Conservation (phyloP, 2,329 filamentous ascomycete species). For the Beauveria sp. region DNA sequence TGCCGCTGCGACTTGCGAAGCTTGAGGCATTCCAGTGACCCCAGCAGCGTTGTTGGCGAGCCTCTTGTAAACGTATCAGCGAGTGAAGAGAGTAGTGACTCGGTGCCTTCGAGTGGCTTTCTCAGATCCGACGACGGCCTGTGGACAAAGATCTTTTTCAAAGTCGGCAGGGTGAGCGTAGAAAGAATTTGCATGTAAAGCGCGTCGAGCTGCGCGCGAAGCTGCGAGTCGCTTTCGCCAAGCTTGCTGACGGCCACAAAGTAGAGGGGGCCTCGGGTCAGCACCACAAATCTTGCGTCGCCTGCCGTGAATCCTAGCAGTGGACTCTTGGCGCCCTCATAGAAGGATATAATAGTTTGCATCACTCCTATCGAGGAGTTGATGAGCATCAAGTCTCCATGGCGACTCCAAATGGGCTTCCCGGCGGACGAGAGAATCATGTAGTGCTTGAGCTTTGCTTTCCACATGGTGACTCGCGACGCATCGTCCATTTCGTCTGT, state of each 20-base stretch:
- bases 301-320: slow-evolving; percentile 84
- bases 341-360: slow-evolving; percentile 97
- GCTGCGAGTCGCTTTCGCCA: slow-evolving; percentile 83
- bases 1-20: slow-evolving; percentile 81
- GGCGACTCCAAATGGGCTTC: slow-evolving; percentile 94
- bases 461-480: slow-evolving; percentile 66
- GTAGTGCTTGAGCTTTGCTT: slow-evolving; percentile 92
- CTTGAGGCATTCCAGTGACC: slow-evolving; percentile 87
- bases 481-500: slow-evolving; percentile 41
- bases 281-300: slow-evolving; percentile 74
- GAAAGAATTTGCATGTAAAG: slow-evolving; percentile 98
- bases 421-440: slow-evolving; percentile 92
- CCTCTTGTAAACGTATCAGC: slow-evolving; percentile 92
- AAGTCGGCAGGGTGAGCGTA: slow-evolving; percentile 79
- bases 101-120: slow-evolving; percentile 83
- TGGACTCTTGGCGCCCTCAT: slow-evolving; percentile 70
- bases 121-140: slow-evolving; percentile 91
- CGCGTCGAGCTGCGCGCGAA: slow-evolving; percentile 81
- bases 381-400: slow-evolving; percentile 83
- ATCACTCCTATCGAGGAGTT: slow-evolving; percentile 92
- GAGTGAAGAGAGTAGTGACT: slow-evolving; percentile 80
- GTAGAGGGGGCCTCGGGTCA: slow-evolving; percentile 80
- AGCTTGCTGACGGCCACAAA: slow-evolving; percentile 89
- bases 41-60: slow-evolving; percentile 80
- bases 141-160: slow-evolving; percentile 80